A percentile compares a stretch with the other conserved stretches of the same genome.
Conservation (phyloP, 371 early-diverging fungal species). For the Mortierella sp. region DNA sequence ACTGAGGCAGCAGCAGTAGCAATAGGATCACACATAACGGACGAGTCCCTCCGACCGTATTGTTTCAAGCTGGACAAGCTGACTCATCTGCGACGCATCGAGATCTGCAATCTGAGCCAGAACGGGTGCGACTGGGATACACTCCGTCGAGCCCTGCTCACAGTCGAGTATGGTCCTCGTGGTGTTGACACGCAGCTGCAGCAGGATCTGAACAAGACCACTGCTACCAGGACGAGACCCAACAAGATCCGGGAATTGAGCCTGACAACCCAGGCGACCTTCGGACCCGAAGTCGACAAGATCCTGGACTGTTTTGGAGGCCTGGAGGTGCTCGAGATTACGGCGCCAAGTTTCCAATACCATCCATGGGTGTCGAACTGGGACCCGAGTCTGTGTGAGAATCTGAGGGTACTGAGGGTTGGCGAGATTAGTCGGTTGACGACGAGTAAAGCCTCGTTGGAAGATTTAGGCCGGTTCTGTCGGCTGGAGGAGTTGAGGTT, state of each 20-base stretch:
- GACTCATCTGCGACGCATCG: slow-evolving; percentile 33
- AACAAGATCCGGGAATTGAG: slow-evolving; percentile 28
- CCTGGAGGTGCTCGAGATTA: slow-evolving; percentile 38
- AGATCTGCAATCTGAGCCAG: slow-evolving; percentile 25
- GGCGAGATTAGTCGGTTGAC: background rate
- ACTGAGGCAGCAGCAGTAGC: background rate
- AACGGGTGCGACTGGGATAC: slow-evolving; percentile 43
- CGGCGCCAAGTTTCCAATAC: background rate
- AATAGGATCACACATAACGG: background rate
- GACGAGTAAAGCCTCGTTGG: background rate
- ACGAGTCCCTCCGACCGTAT: slow-evolving; percentile 27
- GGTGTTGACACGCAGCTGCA: background rate
- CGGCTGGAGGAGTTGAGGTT: slow-evolving; percentile 40
- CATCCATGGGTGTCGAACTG: slow-evolving; percentile 12
- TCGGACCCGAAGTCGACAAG: background rate
- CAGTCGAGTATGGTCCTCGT: slow-evolving; percentile 14
- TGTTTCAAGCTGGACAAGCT: slow-evolving; percentile 42
- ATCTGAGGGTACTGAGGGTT: slow-evolving; percentile 29
- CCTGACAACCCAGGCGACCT: slow-evolving; percentile 12
- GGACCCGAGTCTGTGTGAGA: slow-evolving; percentile 12
- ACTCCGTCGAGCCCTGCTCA: slow-evolving; percentile 33
- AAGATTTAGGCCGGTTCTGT: slow-evolving; percentile 20
- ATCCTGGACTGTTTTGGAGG: slow-evolving; percentile 25
- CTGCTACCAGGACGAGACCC: background rate
- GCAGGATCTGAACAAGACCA: background rate